Evolutionary conservation across 306 rosid species (phyloP).

Genomic region (Calophaca sinica): DNA sequence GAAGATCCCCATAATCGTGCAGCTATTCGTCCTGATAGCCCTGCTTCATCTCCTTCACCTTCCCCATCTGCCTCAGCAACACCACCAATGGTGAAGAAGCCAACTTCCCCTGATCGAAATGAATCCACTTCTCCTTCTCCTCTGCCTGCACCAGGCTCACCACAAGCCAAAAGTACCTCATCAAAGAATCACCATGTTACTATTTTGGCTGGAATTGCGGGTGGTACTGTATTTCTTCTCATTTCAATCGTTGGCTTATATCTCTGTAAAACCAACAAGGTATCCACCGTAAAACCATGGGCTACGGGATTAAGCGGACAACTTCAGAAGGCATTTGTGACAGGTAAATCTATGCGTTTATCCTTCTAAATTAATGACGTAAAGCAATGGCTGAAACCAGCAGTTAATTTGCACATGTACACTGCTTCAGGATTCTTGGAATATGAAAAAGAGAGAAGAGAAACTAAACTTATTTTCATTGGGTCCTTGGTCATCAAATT

Average conservation of each 20-base stretch:
- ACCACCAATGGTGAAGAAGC: not conserved
- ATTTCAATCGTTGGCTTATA: conserved; percentile 52
- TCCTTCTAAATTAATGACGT: conserved; percentile 28
- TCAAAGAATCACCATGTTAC: not conserved
- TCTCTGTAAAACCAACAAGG: conserved; percentile 67
- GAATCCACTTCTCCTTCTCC: conserved; percentile 48
- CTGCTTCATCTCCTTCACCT: conserved; percentile 32
- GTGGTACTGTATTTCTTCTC: conserved; percentile 54
- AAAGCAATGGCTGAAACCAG: conserved; percentile 25
- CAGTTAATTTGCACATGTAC: conserved; percentile 6
- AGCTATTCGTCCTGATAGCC: not conserved
- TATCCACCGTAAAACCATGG: conserved; percentile 90
- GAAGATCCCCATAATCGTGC: conserved; percentile 32
- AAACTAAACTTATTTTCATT: not conserved
- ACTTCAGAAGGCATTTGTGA: conserved; percentile 94
- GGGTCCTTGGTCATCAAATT: conserved; percentile 37
- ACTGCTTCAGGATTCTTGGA: conserved; percentile 23
- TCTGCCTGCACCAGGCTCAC: not conserved
- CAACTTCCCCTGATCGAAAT: conserved; percentile 32
- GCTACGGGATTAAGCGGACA: conserved; percentile 96
- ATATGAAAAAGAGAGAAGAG: conserved; percentile 9
- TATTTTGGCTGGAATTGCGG: conserved; percentile 61
- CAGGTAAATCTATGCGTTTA: conserved; percentile 60
- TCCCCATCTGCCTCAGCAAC: conserved; percentile 34
- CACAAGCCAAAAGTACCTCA: not conserved